Percentiles rank a stretch among this genome's conserved stretches.
phyloP scores from a whole-genome alignment of 176 grass and related monocot genomes.

The Oryza meyeriana region DNA sequence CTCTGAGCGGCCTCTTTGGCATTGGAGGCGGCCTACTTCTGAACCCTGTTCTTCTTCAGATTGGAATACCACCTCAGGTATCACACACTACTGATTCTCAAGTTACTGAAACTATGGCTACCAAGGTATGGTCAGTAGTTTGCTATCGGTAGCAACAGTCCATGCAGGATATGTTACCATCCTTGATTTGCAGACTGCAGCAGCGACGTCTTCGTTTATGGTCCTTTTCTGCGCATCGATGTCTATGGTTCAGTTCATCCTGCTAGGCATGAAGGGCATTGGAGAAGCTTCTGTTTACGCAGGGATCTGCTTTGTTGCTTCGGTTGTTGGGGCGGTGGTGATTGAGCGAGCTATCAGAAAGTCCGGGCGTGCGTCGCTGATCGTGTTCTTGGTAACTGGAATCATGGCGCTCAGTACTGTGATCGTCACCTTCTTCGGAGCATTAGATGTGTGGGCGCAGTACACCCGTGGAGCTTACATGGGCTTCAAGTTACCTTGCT shows the following conservation, averaged over 20 bases:
- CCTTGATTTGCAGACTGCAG: constrained; percentile 46
- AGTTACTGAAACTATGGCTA: background rate
- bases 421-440: constrained; percentile 49
- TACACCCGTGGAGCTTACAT: constrained; percentile 55
- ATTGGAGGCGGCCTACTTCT: constrained; percentile 79
- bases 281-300: constrained; percentile 49
- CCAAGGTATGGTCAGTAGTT: background rate
- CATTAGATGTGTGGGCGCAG: constrained; percentile 59
- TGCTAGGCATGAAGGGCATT: constrained; percentile 64
- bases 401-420: constrained; percentile 80
- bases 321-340: constrained; percentile 32
- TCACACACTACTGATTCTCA: background rate
- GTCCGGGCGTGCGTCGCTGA: constrained; percentile 63
- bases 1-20: constrained; percentile 80
- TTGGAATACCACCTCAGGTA: constrained; percentile 71
- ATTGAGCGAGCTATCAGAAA: constrained; percentile 42
- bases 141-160: background rate
- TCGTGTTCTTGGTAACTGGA: constrained; percentile 56
- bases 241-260: constrained; percentile 81
- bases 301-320: constrained; percentile 49
- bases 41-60: constrained; percentile 80
- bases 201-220: constrained; percentile 73
- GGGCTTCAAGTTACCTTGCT: constrained; percentile 81
- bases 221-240: constrained; percentile 76
- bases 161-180: background rate